A percentile compares a stretch with the other conserved stretches of the same genome.
Conservation (phyloP, 805 yeast species). For the baker's yeast (Saccharomyces cerevisiae) region DNA sequence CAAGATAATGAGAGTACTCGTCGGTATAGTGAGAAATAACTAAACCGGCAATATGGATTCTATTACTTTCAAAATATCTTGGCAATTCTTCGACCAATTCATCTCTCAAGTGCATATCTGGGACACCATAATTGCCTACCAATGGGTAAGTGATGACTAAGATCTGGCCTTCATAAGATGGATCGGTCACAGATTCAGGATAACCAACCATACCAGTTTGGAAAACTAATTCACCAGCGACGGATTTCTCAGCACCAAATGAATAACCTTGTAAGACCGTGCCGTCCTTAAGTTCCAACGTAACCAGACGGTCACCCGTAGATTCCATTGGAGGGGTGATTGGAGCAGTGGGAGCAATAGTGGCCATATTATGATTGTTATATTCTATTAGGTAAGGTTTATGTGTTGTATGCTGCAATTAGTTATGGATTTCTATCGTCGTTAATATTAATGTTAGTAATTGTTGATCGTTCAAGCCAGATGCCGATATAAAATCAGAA, state of each 20-base stretch:
- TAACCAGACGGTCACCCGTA: constrained; percentile 72
- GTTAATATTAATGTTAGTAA: background rate
- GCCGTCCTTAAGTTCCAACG: constrained; percentile 85
- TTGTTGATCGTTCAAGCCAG: background rate
- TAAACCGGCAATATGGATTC: constrained; percentile 92
- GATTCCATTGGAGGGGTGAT: constrained; percentile 86
- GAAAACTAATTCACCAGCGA: constrained; percentile 96
- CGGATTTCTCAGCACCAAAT: constrained; percentile 83
- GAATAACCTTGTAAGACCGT: constrained; percentile 86
- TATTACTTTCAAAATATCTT: constrained; percentile 84
- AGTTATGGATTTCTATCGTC: background rate
- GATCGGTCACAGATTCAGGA: constrained; percentile 96
- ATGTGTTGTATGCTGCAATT: background rate
- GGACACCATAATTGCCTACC: constrained; percentile 98
- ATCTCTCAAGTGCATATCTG: constrained; percentile 71
- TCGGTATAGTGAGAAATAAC: constrained; percentile 96
- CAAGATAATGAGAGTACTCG: constrained; percentile 88
- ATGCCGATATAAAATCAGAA: background rate
- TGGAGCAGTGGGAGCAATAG: constrained; percentile 57
- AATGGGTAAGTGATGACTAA: constrained; percentile 92
- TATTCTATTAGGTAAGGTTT: background rate
- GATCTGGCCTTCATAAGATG: constrained; percentile 96
- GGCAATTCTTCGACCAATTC: constrained; percentile 72
- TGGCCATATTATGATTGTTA: constrained; percentile 26
- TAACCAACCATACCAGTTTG: constrained; percentile 99